Evolutionary conservation across 345 rosid genomes (phyloP).

Genomic region (Limnanthes douglasii): DNA sequence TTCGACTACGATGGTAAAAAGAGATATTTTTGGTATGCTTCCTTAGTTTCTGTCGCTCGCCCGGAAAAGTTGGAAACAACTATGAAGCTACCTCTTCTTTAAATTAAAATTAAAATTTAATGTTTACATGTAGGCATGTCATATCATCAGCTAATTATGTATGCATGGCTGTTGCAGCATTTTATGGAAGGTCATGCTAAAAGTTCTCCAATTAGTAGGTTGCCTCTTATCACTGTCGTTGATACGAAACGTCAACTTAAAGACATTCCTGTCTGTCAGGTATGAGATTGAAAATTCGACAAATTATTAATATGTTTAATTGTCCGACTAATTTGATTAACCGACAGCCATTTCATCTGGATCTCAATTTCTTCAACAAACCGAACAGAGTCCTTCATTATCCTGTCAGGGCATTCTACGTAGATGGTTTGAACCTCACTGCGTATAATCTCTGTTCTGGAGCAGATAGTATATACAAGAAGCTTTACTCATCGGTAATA

Average conservation of each 20-base stretch:
- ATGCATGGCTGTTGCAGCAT: slow-evolving; percentile 42
- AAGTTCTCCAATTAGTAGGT: slow-evolving; percentile 80
- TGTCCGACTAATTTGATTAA: slow-evolving; percentile 17
- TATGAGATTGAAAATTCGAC: slow-evolving; percentile 15
- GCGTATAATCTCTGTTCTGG: slow-evolving; percentile 88
- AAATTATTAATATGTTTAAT: too few species aligned
- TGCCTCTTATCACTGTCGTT: slow-evolving; percentile 66
- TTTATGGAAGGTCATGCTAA: slow-evolving; percentile 98
- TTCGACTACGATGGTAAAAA: too few species aligned
- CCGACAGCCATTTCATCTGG: slow-evolving; percentile 92
- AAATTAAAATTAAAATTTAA: too few species aligned
- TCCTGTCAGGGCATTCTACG: slow-evolving; percentile 81
- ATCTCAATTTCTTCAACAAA: slow-evolving; percentile 87
- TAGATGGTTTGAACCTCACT: slow-evolving; percentile 76
- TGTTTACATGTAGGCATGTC: neutral
- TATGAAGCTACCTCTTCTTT: too few species aligned
- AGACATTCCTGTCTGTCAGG: slow-evolving; percentile 90
- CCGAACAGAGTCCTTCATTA: slow-evolving; percentile 93
- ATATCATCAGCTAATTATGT: slow-evolving; percentile 3
- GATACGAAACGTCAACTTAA: slow-evolving; percentile 62
- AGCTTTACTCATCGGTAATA: slow-evolving; percentile 72
- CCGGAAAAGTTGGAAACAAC: too few species aligned
- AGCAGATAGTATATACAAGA: slow-evolving; percentile 62
- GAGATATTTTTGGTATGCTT: neutral
- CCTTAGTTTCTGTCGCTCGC: neutral